phyloP scores from a whole-genome alignment of 768 basidiomycete species.

The Lactifluus volemus region DNA sequence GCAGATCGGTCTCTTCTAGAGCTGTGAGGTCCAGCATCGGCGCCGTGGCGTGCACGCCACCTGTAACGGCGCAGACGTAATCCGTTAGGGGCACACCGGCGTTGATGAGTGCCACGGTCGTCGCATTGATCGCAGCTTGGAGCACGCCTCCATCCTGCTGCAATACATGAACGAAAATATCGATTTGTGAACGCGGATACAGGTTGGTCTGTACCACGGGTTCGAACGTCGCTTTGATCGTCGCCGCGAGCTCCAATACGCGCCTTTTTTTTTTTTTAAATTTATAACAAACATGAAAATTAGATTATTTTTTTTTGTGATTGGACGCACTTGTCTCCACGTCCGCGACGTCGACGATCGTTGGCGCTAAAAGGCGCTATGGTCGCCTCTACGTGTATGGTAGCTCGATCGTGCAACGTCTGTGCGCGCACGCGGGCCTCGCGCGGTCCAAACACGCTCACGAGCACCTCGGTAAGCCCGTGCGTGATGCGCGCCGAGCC shows the following conservation, averaged over 20 bases:
- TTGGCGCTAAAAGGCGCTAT: slow-evolving; percentile 83
- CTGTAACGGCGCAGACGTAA: slow-evolving; percentile 84
- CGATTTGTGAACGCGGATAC: slow-evolving; percentile 92
- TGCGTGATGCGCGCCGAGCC: slow-evolving; percentile 80
- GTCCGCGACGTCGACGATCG: slow-evolving; percentile 63
- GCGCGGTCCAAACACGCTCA: slow-evolving; percentile 86
- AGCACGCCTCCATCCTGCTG: slow-evolving; percentile 92
- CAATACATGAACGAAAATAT: slow-evolving; percentile 86
- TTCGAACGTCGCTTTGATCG: slow-evolving; percentile 92
- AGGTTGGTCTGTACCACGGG: slow-evolving; percentile 85
- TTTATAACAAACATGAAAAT: background rate
- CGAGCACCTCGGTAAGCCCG: slow-evolving; percentile 83
- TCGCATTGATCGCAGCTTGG: slow-evolving; percentile 88
- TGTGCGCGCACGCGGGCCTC: slow-evolving; percentile 79
- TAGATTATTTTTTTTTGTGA: no score
- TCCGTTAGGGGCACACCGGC: slow-evolving; percentile 89
- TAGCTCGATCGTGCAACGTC: slow-evolving; percentile 79
- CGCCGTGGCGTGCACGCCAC: slow-evolving; percentile 74
- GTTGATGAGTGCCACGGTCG: slow-evolving; percentile 82
- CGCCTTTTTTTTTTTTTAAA: slow-evolving; percentile 62
- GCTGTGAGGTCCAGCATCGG: slow-evolving; percentile 82
- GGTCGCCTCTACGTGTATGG: slow-evolving; percentile 81
- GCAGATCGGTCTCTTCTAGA: slow-evolving; percentile 87
- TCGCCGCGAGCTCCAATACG: slow-evolving; percentile 74
- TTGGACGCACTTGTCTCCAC: slow-evolving; percentile 71